A percentile compares a stretch with the other conserved stretches of the same genome.
phyloP scores from a whole-genome alignment of 2,329 filamentous ascomycete species.

The Exserohilum rostratum region DNA sequence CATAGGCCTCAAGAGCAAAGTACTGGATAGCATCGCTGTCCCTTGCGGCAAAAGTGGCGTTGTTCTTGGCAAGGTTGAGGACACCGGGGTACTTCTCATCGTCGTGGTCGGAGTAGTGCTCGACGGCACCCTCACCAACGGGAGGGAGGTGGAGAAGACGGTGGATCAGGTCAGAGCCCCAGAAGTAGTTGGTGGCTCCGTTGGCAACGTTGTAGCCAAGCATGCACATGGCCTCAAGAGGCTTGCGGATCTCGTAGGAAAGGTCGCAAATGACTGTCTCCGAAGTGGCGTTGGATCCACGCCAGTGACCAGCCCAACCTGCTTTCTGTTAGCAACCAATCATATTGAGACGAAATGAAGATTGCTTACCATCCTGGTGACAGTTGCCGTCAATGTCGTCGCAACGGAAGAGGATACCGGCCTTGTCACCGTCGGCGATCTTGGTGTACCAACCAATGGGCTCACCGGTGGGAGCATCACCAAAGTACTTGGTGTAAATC shows the following conservation, averaged over 20 bases:
- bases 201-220: slow-evolving; percentile 67
- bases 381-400: slow-evolving; percentile 73
- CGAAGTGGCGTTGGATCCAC: slow-evolving; percentile 66
- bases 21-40: slow-evolving; percentile 70
- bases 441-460: slow-evolving; percentile 68
- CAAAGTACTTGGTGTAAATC: slow-evolving; percentile 71
- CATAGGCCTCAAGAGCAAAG: slow-evolving; percentile 72
- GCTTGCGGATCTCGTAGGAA: slow-evolving; percentile 64
- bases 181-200: slow-evolving; percentile 65
- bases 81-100: slow-evolving; percentile 63
- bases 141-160: slow-evolving; percentile 67
- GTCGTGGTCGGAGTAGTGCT: slow-evolving; percentile 67
- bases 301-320: slow-evolving; percentile 73
- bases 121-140: slow-evolving; percentile 65
- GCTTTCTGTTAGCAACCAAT: not conserved
- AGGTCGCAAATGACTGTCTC: slow-evolving; percentile 74
- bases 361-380: slow-evolving; percentile 33
- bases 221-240: slow-evolving; percentile 65
- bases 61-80: slow-evolving; percentile 59
- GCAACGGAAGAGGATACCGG: slow-evolving; percentile 67
- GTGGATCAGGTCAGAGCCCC: slow-evolving; percentile 70
- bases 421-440: slow-evolving; percentile 64
- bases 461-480: slow-evolving; percentile 62
- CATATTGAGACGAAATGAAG: too few species aligned
- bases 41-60: slow-evolving; percentile 56